Base-by-base conservation (phyloP, 768 basidiomycete species). In the Hericium rajendrae region DNA sequence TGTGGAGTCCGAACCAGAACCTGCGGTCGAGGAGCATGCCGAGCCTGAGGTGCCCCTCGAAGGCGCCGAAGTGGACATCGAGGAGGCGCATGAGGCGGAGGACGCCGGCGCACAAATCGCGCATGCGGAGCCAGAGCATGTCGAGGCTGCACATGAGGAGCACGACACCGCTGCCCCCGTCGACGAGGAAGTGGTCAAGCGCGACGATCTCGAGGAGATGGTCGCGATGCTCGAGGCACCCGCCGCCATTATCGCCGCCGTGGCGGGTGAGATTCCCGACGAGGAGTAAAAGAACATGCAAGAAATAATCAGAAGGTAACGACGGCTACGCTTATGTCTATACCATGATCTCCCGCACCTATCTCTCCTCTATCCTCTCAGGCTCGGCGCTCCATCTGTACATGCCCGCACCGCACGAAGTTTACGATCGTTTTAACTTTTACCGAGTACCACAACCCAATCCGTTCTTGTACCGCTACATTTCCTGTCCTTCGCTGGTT, bases 211-310 rank as follows among this genome's bases (percentile, higher is more conserved):
- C 32, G 86, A 82, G 67, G 80, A 81, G 56, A 81, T 88, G 54
- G 81, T 89, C 59, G 81, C 77, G 63, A 74, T 87, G 62, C 79
- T 88, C 12, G 83, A 89, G 70, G 65, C 74, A 1, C 15, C n/a
- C 15, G 63, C 70, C 2, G 56, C 60, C 22, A 65, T 66, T 48
- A 57, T 62, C 38, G 60, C 64, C 38, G 51, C 58, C 55, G 59
- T 58, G 20, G 72, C 80, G 46, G 73, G 73, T 49, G 82, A 82
- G 63, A 80, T 82, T 63, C 73, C 74, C 22, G 79, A 78, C 59
- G 81, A 78, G 62, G 78, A 81, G 38, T 81, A 24, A 50, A 46
- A 22, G 22, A 22, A 22, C 22, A 1, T 22, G 22, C 22, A 22
- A 26, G 26, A 26, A 26, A 26, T 26, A 26, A 26, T 32, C 4